Conservation (phyloP, 768 basidiomycete genomes). For the Suillus paluster region DNA sequence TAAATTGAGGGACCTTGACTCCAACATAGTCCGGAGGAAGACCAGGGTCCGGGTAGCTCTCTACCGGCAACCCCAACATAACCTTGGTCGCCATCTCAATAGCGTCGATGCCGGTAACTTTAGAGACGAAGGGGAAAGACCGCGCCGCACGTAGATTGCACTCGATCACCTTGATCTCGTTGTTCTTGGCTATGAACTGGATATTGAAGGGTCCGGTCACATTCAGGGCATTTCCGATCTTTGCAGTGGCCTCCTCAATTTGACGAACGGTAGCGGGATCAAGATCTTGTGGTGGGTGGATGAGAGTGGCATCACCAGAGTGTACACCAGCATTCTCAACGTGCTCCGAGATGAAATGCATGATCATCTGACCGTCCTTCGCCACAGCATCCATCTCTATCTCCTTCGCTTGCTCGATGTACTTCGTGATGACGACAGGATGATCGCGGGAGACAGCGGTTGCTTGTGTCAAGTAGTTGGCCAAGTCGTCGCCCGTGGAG, state of each 20-base stretch:
- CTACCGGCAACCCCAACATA: conserved; percentile 90
- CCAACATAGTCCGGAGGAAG: conserved; percentile 95
- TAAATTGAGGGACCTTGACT: conserved; percentile 99
- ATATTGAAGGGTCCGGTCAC: conserved; percentile 99
- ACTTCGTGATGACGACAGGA: conserved; percentile 98
- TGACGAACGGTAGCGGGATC: conserved; percentile 96
- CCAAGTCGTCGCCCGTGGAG: conserved; percentile 88
- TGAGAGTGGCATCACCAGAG: conserved; percentile 97
- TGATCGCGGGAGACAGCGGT: conserved; percentile 95
- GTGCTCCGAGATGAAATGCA: conserved; percentile 99
- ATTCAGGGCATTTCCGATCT: conserved; percentile 97
- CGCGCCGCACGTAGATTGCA: conserved; percentile 97
- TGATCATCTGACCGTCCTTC: conserved; percentile 95
- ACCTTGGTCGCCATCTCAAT: conserved; percentile 99
- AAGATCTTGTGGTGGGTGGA: conserved; percentile 97
- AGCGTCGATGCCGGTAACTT: conserved; percentile 96
- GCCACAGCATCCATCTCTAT: conserved; percentile 99
- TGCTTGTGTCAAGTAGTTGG: conserved; percentile 91
- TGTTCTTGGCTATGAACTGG: conserved; percentile 99
- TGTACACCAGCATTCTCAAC: conserved; percentile 94
- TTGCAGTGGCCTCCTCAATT: conserved; percentile 95
- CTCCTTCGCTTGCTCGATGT: conserved; percentile 99
- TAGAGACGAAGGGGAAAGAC: conserved; percentile 99
- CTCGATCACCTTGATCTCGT: conserved; percentile 99
- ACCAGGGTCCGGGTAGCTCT: conserved; percentile 86